Percentiles rank a stretch among this genome's conserved stretches.
phyloP scores from a whole-genome alignment of 225 moss, liverwort and hornwort genomes.

The Straminergon stramineum region DNA sequence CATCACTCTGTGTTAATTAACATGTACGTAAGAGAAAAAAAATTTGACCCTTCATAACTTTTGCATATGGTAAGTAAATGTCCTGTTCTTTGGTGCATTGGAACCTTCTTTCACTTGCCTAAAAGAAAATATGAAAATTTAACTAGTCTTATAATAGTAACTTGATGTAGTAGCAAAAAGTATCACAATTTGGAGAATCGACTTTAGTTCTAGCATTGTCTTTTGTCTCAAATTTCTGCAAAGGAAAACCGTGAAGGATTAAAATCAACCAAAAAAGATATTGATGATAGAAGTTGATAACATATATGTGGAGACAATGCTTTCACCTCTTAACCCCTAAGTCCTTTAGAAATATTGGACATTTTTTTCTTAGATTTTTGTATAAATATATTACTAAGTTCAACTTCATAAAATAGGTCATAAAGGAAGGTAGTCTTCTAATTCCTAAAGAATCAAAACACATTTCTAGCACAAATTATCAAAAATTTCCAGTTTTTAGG shows the following conservation, averaged over 20 bases:
- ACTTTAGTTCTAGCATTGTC: background rate
- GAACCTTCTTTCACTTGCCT: background rate
- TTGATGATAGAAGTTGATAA: background rate
- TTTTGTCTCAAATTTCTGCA: background rate
- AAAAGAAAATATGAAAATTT: background rate
- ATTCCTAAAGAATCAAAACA: fast-evolving
- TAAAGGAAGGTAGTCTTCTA: background rate
- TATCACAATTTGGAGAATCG: background rate
- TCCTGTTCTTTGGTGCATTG: no score
- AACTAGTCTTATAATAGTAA: background rate
- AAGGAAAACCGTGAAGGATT: background rate
- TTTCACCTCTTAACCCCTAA: background rate
- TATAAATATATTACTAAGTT: background rate
- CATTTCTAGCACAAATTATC: background rate
- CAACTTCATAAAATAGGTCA: background rate
- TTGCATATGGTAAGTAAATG: background rate
- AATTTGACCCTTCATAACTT: background rate
- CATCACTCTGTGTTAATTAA: no score
- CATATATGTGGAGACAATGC: background rate
- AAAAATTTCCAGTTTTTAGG: background rate
- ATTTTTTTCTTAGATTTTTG: background rate
- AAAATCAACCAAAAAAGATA: background rate
- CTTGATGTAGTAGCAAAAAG: background rate
- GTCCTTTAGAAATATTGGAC: background rate
- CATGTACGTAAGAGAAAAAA: background rate